Base-by-base conservation (phyloP, 768 basidiomycete genomes). In the Tulasnella calospora region DNA sequence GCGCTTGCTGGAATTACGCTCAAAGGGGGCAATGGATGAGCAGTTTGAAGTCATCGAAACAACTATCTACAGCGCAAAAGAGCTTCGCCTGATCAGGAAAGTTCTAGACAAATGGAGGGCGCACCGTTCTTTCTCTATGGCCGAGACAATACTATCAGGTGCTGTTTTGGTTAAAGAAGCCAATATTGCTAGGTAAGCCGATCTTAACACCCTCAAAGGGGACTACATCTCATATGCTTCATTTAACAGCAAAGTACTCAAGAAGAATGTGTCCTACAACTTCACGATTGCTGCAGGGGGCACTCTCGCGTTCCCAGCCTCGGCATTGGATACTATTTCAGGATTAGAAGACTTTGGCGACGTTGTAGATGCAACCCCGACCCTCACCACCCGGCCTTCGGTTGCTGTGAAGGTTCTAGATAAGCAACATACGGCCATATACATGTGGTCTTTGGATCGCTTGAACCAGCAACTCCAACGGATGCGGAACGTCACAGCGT, bases 261-360 rank as follows among this genome's bases (percentile, higher is more conserved):
- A 89, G 41, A 96, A 97, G 84, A 89, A 92, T 55, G 94, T 97
- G 67, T 88, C 90, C 33, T 99, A 95, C 84, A 98, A 99, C 84
- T 97, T 98, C 82, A 92, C 92, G 7, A 89, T 98, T 73, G 89
- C 94, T n/a, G 91, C 95, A 41, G 94, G 92, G 33, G 91, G 92
- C 19, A 88, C 92, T 17, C 86, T 95, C 27, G 92, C 92, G 30
- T 89, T 91, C 2, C 95, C 96, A 13, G 87, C 87, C 21, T 97
- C 96, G 23, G 91, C 93, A 2, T 88, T 94, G 70, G 95, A 95
- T 83, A 92, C 91, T 36, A 92, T 95, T 80, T 92, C 92, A 40
- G 94, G 94, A 17, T 85, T 98, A 40, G 94, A 93, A 82, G 92
- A 96, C 82, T 95, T 98, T 82, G 97, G 95, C 27, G 95, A 97